Percentiles rank a stretch among this genome's conserved stretches.
Evolutionary conservation across 371 early-diverging fungal genomes (phyloP).

Genomic region (Funneliformis caledonium): DNA sequence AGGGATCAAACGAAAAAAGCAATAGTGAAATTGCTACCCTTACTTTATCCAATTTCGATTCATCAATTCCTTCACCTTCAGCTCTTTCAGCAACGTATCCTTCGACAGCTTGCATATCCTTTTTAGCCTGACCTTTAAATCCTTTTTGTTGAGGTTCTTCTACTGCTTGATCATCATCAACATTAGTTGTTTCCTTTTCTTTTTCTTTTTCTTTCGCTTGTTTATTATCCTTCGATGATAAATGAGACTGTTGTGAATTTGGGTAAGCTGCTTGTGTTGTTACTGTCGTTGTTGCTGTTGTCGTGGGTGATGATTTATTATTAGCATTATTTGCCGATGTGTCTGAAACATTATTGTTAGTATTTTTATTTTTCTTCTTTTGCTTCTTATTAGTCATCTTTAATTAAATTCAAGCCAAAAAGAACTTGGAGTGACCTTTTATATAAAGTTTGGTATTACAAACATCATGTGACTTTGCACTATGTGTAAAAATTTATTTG

Average conservation of each 20-base stretch:
- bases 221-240: background rate
- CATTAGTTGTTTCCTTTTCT: background rate
- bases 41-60: constrained; percentile 51
- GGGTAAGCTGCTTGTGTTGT: background rate
- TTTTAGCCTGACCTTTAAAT: constrained; percentile 51
- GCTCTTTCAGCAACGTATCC: constrained; percentile 50
- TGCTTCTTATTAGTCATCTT: background rate
- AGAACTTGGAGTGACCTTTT: no score
- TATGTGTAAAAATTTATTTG: background rate
- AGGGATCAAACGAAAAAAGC: background rate
- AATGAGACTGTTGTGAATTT: background rate
- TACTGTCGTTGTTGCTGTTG: background rate
- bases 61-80: constrained; percentile 51
- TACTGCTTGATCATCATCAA: constrained; percentile 48
- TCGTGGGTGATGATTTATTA: background rate
- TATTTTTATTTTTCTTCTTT: background rate
- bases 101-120: constrained; percentile 55
- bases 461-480: background rate
- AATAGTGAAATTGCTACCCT: background rate
- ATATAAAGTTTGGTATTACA: background rate
- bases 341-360: background rate
- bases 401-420: background rate
- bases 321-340: background rate
- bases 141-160: constrained; percentile 48
- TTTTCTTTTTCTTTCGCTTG: background rate